phyloP scores from a whole-genome alignment of 2,329 filamentous ascomycete genomes.

The Colletotrichum sp. region DNA sequence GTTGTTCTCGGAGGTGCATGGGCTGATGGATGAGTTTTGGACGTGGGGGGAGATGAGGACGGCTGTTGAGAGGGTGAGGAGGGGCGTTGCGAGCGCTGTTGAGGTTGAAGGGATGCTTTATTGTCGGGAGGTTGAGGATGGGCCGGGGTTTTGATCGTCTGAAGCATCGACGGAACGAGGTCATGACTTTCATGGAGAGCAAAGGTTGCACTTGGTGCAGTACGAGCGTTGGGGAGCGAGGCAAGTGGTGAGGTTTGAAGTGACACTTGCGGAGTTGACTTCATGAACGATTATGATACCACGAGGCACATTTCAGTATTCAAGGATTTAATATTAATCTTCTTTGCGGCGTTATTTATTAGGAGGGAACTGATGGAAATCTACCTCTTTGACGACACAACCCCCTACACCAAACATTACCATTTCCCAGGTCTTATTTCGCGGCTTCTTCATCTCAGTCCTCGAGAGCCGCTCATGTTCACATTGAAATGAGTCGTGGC shows the following conservation, averaged over 20 bases:
- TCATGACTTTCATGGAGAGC: background rate
- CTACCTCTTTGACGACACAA: background rate
- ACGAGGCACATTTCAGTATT: background rate
- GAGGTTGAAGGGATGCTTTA: constrained; percentile 10
- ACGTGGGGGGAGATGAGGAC: constrained; percentile 10
- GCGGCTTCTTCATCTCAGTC: background rate
- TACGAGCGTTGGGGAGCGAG: background rate
- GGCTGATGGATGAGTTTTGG: constrained; percentile 15
- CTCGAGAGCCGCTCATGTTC: background rate
- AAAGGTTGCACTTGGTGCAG: background rate
- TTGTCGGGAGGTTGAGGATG: constrained; percentile 2
- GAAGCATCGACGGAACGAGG: background rate
- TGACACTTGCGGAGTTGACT: background rate
- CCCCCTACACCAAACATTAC: background rate
- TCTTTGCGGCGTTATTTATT: background rate
- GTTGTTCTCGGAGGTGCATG: background rate
- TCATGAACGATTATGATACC: background rate
- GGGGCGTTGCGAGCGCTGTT: background rate
- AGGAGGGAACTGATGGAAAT: background rate
- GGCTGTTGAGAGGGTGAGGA: constrained; percentile 5
- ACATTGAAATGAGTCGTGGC: background rate
- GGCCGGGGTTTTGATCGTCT: background rate
- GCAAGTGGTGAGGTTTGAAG: background rate
- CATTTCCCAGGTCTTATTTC: background rate
- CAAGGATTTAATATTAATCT: background rate